Evolutionary conservation across 1,139 yeast genomes (phyloP).

Genomic region (Kluyveromyces marxianus): DNA sequence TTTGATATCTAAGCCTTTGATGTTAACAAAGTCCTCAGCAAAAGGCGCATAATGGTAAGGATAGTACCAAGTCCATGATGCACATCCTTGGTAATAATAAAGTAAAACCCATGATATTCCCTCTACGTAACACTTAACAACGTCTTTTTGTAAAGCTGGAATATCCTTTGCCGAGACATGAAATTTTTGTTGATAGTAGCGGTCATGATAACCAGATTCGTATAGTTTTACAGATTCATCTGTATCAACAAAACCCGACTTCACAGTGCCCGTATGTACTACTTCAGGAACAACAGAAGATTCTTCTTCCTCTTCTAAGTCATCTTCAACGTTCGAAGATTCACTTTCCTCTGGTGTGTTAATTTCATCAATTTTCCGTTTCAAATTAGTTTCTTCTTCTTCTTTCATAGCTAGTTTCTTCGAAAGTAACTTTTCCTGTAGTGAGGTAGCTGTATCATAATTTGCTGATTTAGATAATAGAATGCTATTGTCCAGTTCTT

Average conservation of each 20-base stretch:
- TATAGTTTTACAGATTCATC: constrained; percentile 63
- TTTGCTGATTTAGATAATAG: constrained; percentile 32
- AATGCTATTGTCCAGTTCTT: constrained; percentile 28
- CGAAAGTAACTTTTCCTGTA: constrained; percentile 33
- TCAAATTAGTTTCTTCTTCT: constrained; percentile 13
- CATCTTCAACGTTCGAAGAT: constrained; percentile 7
- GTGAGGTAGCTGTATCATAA: constrained; percentile 37
- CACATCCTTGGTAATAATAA: constrained; percentile 95
- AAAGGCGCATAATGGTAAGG: constrained; percentile 98
- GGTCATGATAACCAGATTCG: constrained; percentile 79
- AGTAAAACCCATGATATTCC: constrained; percentile 93
- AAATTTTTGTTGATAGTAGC: constrained; percentile 78
- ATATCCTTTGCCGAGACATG: constrained; percentile 50
- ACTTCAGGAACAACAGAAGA: constrained; percentile 23
- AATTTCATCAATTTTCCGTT: constrained; percentile 21
- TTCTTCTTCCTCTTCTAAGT: constrained; percentile 14
- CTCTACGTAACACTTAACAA: constrained; percentile 74
- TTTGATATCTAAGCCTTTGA: constrained; percentile 51
- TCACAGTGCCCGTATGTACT: constrained; percentile 21
- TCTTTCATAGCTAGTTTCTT: constrained; percentile 18
- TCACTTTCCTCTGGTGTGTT: constrained; percentile 20
- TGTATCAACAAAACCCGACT: constrained; percentile 32
- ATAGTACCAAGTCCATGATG: constrained; percentile 97
- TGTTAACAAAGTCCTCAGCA: constrained; percentile 72
- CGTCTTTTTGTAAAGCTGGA: constrained; percentile 45